A percentile compares a stretch with the other conserved stretches of the same genome.
Evolutionary conservation across 2,329 filamentous ascomycete species (phyloP).

Genomic region (Fusarium sp.): DNA sequence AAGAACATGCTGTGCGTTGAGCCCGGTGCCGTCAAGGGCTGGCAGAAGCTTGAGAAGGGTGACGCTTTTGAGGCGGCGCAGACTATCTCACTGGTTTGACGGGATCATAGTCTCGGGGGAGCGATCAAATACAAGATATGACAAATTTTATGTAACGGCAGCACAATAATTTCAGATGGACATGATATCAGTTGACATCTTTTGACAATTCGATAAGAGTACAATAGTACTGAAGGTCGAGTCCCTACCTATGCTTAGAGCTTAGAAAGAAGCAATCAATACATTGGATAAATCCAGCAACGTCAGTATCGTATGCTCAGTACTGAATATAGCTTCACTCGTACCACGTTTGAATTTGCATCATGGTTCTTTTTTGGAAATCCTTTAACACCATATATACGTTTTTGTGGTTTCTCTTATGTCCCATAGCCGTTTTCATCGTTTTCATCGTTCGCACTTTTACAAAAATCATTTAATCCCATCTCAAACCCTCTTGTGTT

Average conservation of each 20-base stretch:
- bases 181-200: slow-evolving; percentile 28
- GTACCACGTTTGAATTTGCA: not conserved
- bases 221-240: slow-evolving; percentile 2
- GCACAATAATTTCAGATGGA: slow-evolving; percentile 34
- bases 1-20: slow-evolving; percentile 96
- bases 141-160: slow-evolving; percentile 24
- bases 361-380: not conserved
- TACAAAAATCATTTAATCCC: not conserved
- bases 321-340: not conserved
- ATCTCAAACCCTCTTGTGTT: slow-evolving; percentile 35
- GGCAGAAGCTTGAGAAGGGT: slow-evolving; percentile 86
- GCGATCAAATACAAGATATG: slow-evolving; percentile 30
- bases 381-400: not conserved
- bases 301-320: not conserved
- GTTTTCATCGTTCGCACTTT: not conserved
- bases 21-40: slow-evolving; percentile 83
- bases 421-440: not conserved
- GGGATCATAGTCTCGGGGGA: not conserved
- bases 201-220: slow-evolving; percentile 8
- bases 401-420: not conserved
- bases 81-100: slow-evolving; percentile 59
- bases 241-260: slow-evolving; percentile 21
- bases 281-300: slow-evolving; percentile 11
- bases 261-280: slow-evolving; percentile 17
- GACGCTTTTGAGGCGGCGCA: slow-evolving; percentile 73